Percentiles rank a stretch among this genome's conserved stretches.
These are phyloP conservation scores for Kuraishia hungarica DNA, from an alignment of 805 yeast genomes.

Conservation along the genomic window DNA sequence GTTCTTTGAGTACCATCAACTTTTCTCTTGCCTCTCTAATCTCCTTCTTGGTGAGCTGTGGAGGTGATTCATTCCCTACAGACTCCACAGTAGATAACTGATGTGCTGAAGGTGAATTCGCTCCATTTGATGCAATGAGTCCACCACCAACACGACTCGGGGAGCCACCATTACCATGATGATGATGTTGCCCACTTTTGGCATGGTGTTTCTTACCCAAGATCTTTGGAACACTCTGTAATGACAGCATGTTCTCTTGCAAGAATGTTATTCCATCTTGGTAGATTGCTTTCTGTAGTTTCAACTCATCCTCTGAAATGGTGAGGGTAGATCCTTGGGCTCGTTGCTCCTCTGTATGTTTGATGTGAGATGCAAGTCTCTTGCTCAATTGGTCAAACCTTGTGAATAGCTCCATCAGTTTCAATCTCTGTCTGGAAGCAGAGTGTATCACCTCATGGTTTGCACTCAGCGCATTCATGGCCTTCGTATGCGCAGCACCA, in stretches of 20 bases:
- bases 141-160: too few relatives aligned
- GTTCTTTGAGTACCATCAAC: slow-evolving; percentile 83
- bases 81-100: background rate
- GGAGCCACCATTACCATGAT: slow-evolving; percentile 9
- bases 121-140: background rate
- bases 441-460: slow-evolving; percentile 19
- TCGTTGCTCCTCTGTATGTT: slow-evolving; percentile 7
- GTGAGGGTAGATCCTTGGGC: slow-evolving; percentile 11
- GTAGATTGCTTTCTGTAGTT: slow-evolving; percentile 45
- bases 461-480: slow-evolving; percentile 3
- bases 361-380: slow-evolving; percentile 24
- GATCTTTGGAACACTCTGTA: slow-evolving; percentile 49
- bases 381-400: slow-evolving; percentile 43
- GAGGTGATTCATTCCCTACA: slow-evolving; percentile 5
- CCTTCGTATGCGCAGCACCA: background rate
- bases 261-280: slow-evolving; percentile 49
- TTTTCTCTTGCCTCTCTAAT: slow-evolving; percentile 60
- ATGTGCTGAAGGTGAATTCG: background rate
- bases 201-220: slow-evolving; percentile 19
- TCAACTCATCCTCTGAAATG: slow-evolving; percentile 28
- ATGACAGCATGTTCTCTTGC: slow-evolving; percentile 56
- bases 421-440: slow-evolving; percentile 32
- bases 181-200: slow-evolving; percentile 14
- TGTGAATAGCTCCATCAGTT: slow-evolving; percentile 39
- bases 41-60: slow-evolving; percentile 36